phyloP scores from a whole-genome alignment of 2,329 filamentous ascomycete species.

The Aspergillus sp. region DNA sequence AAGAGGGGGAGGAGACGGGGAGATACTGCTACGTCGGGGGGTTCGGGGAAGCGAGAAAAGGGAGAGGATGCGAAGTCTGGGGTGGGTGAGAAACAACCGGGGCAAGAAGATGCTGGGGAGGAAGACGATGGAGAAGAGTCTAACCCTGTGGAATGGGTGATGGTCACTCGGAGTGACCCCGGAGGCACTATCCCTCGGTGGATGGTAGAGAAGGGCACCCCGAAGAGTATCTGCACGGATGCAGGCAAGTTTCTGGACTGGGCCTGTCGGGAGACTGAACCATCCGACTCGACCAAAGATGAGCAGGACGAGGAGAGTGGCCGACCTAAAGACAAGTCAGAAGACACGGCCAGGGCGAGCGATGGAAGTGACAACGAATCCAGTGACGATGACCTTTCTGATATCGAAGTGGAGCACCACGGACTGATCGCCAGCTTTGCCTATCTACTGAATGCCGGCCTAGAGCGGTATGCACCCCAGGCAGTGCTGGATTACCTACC shows the following conservation, averaged over 20 bases:
- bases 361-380: slow-evolving; percentile 12
- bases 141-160: slow-evolving; percentile 82
- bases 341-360: not conserved
- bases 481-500: slow-evolving; percentile 51
- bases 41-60: not conserved
- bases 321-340: slow-evolving; percentile 2
- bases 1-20: not conserved
- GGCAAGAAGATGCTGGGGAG: slow-evolving; percentile 22
- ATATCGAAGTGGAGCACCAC: slow-evolving; percentile 27
- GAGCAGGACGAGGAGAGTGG: not conserved
- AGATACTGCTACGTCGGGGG: not conserved
- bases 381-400: slow-evolving; percentile 19
- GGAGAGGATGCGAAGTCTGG: not conserved
- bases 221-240: slow-evolving; percentile 74
- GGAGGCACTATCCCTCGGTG: slow-evolving; percentile 85
- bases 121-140: slow-evolving; percentile 54
- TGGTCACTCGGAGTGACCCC: slow-evolving; percentile 86
- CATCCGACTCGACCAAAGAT: slow-evolving; percentile 26
- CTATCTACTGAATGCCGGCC: slow-evolving; percentile 36
- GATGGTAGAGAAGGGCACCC: slow-evolving; percentile 87
- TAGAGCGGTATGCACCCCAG: slow-evolving; percentile 55
- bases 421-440: slow-evolving; percentile 39
- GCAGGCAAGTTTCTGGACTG: slow-evolving; percentile 80
- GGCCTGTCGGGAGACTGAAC: slow-evolving; percentile 56
- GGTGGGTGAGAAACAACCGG: not conserved